Evolutionary conservation across 164 flowering plant genomes (phyloP), one percentile per base, ranked within the genome.

Genomic region (Macadamia tetraphylla): DNA sequence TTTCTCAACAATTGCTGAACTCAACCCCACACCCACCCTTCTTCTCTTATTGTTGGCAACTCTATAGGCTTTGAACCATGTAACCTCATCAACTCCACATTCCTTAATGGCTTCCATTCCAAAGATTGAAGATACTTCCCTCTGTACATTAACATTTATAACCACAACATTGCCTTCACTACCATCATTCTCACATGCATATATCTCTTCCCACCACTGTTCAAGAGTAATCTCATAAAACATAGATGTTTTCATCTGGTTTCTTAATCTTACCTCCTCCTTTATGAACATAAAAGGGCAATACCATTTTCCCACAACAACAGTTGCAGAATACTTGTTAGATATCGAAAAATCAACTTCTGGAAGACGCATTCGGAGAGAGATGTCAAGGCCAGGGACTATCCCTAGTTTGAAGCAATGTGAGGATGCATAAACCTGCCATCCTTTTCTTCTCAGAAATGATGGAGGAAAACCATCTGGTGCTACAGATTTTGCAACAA

Each of bases 171-270:
- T 51, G 55, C 55, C 17, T 14, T 51, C 15, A 14, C 55, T 14
- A 10, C 13, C 31, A 14, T 72, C 7, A 46, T 78, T 84, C 46
- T 75, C 72, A 40, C 9, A 51, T 10, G 55, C 53, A 63, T 71
- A 81, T 29, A 89, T 69, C 70, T 72, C 73, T 56, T 83, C 85
- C 96, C 96, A 89, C 42, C 70, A 65, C 65, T 85, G 92, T 70
- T 87, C 85, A 0, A 89, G 76, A 62, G 77, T 77, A 77, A 86
- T 81, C 77, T 77, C 81, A 58, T 87, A 87, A 64, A 68, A 86
- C 62, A 66, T 58, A 11, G 89, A 85, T 14, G 6, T 52, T n/a
- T 67, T 68, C 78, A 78, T 67, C 52, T 85, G 87, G 9, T 82
- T 82, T 66, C 67, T 78, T 30, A 71, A 14, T 1, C 59, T 67